Evolutionary conservation across 2,329 filamentous ascomycete species (phyloP).

Genomic region (Penicillium italicum): DNA sequence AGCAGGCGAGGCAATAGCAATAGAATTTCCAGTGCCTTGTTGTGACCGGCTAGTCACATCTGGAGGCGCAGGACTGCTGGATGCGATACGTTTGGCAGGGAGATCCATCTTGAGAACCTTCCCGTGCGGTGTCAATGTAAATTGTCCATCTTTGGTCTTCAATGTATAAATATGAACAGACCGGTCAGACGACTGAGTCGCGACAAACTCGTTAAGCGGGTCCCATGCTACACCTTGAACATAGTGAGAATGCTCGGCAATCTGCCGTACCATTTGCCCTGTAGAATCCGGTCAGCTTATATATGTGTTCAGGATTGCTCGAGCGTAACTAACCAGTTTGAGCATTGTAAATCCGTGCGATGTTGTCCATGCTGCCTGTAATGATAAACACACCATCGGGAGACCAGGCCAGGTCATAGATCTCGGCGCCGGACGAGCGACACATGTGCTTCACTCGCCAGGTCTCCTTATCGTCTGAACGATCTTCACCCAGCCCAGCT

Average conservation of each 20-base stretch:
- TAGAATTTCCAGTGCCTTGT: slow-evolving; percentile 34
- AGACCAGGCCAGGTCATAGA: slow-evolving; percentile 98
- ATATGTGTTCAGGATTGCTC: too few species aligned
- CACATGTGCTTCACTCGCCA: slow-evolving; percentile 99
- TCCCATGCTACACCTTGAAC: slow-evolving; percentile 99
- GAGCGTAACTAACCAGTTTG: slow-evolving; percentile 65
- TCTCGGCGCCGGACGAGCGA: slow-evolving; percentile 87
- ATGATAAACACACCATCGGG: slow-evolving; percentile 97
- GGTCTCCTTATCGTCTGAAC: slow-evolving; percentile 87
- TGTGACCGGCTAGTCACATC: slow-evolving; percentile 55
- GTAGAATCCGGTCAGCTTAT: slow-evolving; percentile 22
- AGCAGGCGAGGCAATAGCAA: slow-evolving; percentile 72
- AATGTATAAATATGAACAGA: slow-evolving; percentile 97
- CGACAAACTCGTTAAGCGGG: slow-evolving; percentile 94
- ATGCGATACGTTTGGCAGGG: slow-evolving; percentile 84
- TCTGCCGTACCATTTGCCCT: slow-evolving; percentile 76
- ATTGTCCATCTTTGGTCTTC: slow-evolving; percentile 94
- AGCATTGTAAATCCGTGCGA: slow-evolving; percentile 94
- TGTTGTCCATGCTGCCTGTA: slow-evolving; percentile 98
- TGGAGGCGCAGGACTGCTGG: slow-evolving; percentile 85
- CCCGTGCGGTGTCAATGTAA: slow-evolving; percentile 72
- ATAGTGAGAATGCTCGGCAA: slow-evolving; percentile 96
- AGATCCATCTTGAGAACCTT: slow-evolving; percentile 90
- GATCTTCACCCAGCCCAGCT: slow-evolving; percentile 73
- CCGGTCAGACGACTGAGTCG: slow-evolving; percentile 95